Evolutionary conservation across 352 stramenopile species (phyloP).

Genomic region (Phytophthora ohioensis): DNA sequence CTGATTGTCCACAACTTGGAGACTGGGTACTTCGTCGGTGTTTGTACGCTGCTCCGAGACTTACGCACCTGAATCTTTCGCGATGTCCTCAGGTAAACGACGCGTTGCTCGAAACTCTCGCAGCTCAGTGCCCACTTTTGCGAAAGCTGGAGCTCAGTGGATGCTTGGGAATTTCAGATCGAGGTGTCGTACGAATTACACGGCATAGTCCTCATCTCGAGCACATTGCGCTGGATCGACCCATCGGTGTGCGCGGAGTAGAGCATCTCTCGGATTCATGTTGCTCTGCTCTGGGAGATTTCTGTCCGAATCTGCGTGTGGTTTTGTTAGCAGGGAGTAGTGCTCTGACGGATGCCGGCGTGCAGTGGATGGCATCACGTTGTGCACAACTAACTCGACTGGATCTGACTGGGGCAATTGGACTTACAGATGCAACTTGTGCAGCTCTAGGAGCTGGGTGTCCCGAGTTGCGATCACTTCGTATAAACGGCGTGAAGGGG

Average conservation of each 20-base stretch:
- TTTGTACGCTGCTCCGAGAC: conserved; percentile 60
- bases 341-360: conserved; percentile 90
- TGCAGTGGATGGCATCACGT: conserved; percentile 89
- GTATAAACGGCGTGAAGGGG: conserved; percentile 73
- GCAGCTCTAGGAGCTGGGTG: conserved; percentile 57
- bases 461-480: conserved; percentile 44
- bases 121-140: conserved; percentile 72
- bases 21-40: conserved; percentile 81
- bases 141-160: conserved; percentile 77
- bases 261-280: conserved; percentile 91
- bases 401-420: conserved; percentile 81
- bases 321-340: conserved; percentile 88
- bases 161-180: conserved; percentile 86
- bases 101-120: conserved; percentile 84
- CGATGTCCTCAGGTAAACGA: conserved; percentile 88
- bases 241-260: conserved; percentile 46
- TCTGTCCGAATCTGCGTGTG: conserved; percentile 55
- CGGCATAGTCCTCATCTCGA: conserved; percentile 78
- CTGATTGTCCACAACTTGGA: conserved; percentile 63
- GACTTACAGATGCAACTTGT: conserved; percentile 86
- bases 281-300: conserved; percentile 80
- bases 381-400: conserved; percentile 82
- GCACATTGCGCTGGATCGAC: conserved; percentile 74
- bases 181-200: conserved; percentile 84
- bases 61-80: conserved; percentile 71